Base-by-base conservation (phyloP, 805 yeast species). In the Cyberlindnera japonica region DNA sequence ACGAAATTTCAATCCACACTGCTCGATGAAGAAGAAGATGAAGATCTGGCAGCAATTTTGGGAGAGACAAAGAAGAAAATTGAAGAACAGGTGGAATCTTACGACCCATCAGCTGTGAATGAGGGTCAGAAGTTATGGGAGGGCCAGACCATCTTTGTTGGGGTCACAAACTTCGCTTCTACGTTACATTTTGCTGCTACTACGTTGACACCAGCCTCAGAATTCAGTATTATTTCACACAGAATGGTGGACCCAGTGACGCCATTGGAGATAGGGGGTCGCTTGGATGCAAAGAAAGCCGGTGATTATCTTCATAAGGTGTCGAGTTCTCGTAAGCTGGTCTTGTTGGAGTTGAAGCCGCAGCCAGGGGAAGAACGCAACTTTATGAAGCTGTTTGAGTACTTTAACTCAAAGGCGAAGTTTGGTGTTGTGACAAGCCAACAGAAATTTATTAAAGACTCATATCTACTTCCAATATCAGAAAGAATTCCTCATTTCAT, bases 231-330 rank as follows among this genome's bases (percentile, higher is more conserved):
- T 4, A 24, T 38, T 22, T 50, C 51, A 1, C 30, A 43, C 14
- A 35, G 36, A n/a, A 30, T 59, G 16, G 16, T 72, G 5, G 58
- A 63, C 41, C 40, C 45, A 24, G 41, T 48, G 15, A 37, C 53
- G 30, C 49, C 60, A 25, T 59, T 79, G 48, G 63, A 64, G 22
- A 62, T 85, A 33, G 81, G 77, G 44, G 95, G 95, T 3, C 68
- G 88, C 40, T 65, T 87, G 33, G 79, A 75, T 51, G 54, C 65
- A 4, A 40, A 47, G 6, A 67, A 62, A 37, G 95, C 88, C 1
- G 77, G 72, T 39, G 64, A 63, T 11, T 86, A 86, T 54, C 59
- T 86, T 45, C 48, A 57, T 20, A 70, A 72, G 46, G 67, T 77
- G 15, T 51, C 65, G 1, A 50, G 58, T 8, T 62, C 80, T 2